Conservation (phyloP, 345 rosid species). For the Aegle marmelos region DNA sequence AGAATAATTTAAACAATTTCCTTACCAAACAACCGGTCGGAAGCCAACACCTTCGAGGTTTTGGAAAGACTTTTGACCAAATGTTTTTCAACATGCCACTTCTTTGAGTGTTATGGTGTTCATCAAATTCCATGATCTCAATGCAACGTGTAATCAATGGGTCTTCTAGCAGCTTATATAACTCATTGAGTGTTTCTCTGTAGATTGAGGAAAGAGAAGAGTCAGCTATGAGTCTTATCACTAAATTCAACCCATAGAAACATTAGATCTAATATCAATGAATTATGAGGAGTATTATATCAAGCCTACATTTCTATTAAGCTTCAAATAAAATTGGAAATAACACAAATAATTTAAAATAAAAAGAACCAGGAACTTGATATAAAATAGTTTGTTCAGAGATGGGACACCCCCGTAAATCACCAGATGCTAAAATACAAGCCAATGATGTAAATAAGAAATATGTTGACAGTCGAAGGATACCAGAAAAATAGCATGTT, state of each 20-base stretch:
- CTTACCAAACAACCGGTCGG: constrained; percentile 97
- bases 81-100: constrained; percentile 34
- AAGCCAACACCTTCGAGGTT: constrained; percentile 89
- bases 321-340: background rate
- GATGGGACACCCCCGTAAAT: background rate
- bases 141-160: constrained; percentile 65
- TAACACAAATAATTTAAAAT: background rate
- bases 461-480: background rate
- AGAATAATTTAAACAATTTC: constrained; percentile 1
- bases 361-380: background rate
- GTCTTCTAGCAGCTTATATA: constrained; percentile 73
- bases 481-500: background rate
- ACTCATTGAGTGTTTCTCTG: constrained; percentile 63
- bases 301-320: background rate
- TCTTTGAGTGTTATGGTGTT: constrained; percentile 29
- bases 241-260: no score
- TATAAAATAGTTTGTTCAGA: background rate
- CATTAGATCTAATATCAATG: background rate
- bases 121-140: constrained; percentile 57
- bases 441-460: background rate
- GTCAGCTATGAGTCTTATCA: constrained; percentile 9
- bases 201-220: constrained; percentile 13
- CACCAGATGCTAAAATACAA: background rate
- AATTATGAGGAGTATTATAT: background rate
- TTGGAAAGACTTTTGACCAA: constrained; percentile 82